Conservation (phyloP, 202 grass and related monocot species). For the Miscanthus sacchariflorus region DNA sequence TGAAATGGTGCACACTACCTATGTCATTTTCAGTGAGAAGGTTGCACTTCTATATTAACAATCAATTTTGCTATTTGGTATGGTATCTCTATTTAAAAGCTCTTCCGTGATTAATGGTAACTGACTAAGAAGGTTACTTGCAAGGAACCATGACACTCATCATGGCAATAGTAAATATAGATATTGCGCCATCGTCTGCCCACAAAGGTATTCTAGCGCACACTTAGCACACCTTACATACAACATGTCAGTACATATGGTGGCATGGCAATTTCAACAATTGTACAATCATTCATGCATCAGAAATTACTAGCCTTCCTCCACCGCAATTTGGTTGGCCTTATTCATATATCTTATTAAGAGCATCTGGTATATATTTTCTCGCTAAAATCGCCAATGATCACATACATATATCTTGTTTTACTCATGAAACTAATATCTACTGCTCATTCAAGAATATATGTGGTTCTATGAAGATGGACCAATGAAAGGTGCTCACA, state of each 20-base stretch:
- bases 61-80: background rate
- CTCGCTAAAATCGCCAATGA: no score
- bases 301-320: background rate
- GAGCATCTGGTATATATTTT: no score
- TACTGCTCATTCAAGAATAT: no score
- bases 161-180: fast-evolving
- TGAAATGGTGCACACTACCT: background rate
- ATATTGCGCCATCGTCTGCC: background rate
- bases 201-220: background rate
- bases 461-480: no score
- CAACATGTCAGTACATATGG: background rate
- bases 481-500: no score
- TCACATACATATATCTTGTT: no score
- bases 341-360: no score
- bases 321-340: no score
- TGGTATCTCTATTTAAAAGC: background rate
- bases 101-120: background rate
- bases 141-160: background rate
- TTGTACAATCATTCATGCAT: background rate
- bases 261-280: background rate
- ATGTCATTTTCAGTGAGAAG: background rate
- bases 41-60: background rate
- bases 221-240: background rate
- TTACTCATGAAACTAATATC: no score
- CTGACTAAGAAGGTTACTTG: no score